phyloP scores from a whole-genome alignment of 345 rosid species.

The Garcia nutans region DNA sequence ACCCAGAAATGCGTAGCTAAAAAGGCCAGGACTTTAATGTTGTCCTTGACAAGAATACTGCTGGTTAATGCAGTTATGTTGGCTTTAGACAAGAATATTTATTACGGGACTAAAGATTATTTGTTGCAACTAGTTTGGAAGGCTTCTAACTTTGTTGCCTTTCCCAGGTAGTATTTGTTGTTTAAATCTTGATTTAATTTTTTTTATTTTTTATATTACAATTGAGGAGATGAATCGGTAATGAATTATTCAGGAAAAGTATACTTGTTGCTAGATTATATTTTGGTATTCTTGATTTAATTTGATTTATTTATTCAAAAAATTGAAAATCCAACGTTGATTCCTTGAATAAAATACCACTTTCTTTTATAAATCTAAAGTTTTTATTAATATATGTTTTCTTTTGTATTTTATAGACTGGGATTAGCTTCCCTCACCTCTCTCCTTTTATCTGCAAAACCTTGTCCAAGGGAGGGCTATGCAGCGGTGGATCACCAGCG shows the following conservation, averaged over 20 bases:
- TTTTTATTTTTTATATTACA: no score
- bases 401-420: no score
- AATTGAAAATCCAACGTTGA: not conserved
- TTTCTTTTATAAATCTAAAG: not conserved
- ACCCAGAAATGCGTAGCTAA: not conserved
- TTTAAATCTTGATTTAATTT: no score
- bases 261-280: no score
- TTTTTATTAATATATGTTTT: no score
- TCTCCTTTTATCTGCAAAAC: no score
- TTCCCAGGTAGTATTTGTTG: constrained; percentile 7
- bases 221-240: no score
- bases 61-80: constrained; percentile 4
- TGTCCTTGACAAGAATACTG: constrained; percentile 7
- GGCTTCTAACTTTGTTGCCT: constrained; percentile 17
- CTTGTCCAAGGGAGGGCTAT: no score
- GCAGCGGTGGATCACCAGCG: no score
- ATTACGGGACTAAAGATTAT: not conserved
- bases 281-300: no score
- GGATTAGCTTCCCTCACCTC: no score
- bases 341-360: not conserved
- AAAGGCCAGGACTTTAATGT: constrained; percentile 3
- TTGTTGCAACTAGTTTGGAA: constrained; percentile 13
- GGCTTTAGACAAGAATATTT: not conserved
- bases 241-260: no score
- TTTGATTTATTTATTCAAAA: not conserved